Conservation (phyloP, 257 asterid genomes). For the Plantago ovata region DNA sequence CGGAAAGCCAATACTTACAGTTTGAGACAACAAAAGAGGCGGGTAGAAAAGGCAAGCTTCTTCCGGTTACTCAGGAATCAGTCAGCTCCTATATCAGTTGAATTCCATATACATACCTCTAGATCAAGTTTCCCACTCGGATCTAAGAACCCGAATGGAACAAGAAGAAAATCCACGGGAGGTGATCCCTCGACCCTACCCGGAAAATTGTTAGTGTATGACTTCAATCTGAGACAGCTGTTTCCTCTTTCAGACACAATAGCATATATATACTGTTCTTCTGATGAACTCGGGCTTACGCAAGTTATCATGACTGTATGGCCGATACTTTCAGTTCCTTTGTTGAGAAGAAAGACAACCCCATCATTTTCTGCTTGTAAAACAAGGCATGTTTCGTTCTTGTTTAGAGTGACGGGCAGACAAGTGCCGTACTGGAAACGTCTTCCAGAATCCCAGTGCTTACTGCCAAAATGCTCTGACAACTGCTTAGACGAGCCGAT, state of each 20-base stretch:
- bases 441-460: constrained; percentile 85
- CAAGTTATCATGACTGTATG: constrained; percentile 69
- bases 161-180: constrained; percentile 71
- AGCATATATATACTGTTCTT: constrained; percentile 64
- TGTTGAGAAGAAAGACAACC: constrained; percentile 62
- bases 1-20: constrained; percentile 20
- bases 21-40: constrained; percentile 8
- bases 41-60: constrained; percentile 5
- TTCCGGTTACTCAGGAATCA: constrained; percentile 21
- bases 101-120: constrained; percentile 82
- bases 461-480: constrained; percentile 67
- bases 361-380: constrained; percentile 87
- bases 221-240: constrained; percentile 79
- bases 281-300: constrained; percentile 62
- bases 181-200: constrained; percentile 72
- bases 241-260: constrained; percentile 75
- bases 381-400: constrained; percentile 70
- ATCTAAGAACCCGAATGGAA: constrained; percentile 56
- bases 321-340: constrained; percentile 72
- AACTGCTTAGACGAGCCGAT: constrained; percentile 60
- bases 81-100: constrained; percentile 56
- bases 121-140: constrained; percentile 60
- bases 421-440: constrained; percentile 80
- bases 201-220: constrained; percentile 62
- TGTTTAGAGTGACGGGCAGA: constrained; percentile 53